phyloP scores from a whole-genome alignment of 345 rosid genomes.

The Gossypium sturtianum region DNA sequence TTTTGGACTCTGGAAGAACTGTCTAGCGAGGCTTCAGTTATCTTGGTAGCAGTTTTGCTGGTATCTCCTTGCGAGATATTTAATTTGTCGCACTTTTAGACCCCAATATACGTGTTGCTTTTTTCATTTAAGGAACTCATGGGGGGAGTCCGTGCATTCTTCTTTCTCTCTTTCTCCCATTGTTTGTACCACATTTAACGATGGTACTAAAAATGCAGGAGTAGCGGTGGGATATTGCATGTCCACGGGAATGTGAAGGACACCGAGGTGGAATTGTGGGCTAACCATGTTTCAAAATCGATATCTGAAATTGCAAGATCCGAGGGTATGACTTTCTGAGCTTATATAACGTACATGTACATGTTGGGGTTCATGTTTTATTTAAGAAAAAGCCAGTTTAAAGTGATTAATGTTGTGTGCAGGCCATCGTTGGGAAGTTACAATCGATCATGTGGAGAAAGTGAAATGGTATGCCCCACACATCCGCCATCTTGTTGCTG shows the following conservation, averaged over 20 bases:
- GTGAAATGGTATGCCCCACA: conserved; percentile 97
- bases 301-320: conserved; percentile 54
- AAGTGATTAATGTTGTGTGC: conserved; percentile 15
- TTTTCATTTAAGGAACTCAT: not conserved
- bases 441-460: conserved; percentile 62
- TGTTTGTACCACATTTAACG: not conserved
- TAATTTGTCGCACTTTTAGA: not conserved
- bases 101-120: not conserved
- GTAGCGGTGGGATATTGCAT: conserved; percentile 75
- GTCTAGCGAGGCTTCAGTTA: not conserved
- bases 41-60: not conserved
- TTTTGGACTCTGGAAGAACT: not conserved
- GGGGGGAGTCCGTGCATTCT: not conserved
- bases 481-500: conserved; percentile 86
- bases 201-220: conserved; percentile 40
- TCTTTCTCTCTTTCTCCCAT: conserved; percentile 8
- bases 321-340: conserved; percentile 46
- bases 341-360: not conserved
- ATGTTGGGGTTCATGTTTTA: not conserved
- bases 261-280: conserved; percentile 57
- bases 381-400: not conserved
- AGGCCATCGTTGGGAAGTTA: conserved; percentile 78
- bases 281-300: conserved; percentile 43
- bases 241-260: conserved; percentile 90
- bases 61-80: not conserved